phyloP scores from a whole-genome alignment of 371 early-diverging fungal species.

The Apophysomyces variabilis region DNA sequence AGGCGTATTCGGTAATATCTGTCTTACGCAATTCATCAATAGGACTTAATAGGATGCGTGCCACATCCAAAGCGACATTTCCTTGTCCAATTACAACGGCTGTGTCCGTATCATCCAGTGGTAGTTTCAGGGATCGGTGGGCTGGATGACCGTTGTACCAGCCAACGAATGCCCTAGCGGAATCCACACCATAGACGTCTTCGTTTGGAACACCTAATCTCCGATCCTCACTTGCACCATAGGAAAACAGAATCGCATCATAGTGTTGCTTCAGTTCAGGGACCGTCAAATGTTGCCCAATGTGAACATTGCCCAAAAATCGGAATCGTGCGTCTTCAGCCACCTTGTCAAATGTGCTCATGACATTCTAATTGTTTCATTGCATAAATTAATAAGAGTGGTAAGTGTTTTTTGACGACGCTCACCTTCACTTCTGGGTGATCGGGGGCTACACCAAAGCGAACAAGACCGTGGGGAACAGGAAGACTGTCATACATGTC shows the following conservation, averaged over 20 bases:
- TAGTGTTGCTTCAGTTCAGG: slow-evolving; percentile 67
- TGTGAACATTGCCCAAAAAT: slow-evolving; percentile 81
- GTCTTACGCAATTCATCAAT: slow-evolving; percentile 79
- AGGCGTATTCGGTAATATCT: slow-evolving; percentile 84
- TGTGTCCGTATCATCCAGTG: slow-evolving; percentile 71
- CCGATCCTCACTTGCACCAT: slow-evolving; percentile 85
- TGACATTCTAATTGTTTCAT: slow-evolving; percentile 66
- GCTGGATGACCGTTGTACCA: slow-evolving; percentile 96
- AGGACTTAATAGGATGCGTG: slow-evolving; percentile 85
- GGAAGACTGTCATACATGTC: slow-evolving; percentile 92
- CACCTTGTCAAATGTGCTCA: slow-evolving; percentile 84
- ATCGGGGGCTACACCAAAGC: slow-evolving; percentile 98
- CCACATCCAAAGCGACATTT: slow-evolving; percentile 95
- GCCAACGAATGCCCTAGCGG: slow-evolving; percentile 89
- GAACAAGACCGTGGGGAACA: slow-evolving; percentile 91
- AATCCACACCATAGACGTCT: slow-evolving; percentile 64
- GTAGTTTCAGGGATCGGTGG: slow-evolving; percentile 56
- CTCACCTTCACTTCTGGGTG: slow-evolving; percentile 96
- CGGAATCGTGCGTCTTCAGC: slow-evolving; percentile 72
- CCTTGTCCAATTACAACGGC: slow-evolving; percentile 94
- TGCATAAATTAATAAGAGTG: background rate
- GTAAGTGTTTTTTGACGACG: too few relatives aligned
- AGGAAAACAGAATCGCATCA: slow-evolving; percentile 84
- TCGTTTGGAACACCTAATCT: slow-evolving; percentile 76
- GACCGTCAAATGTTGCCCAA: slow-evolving; percentile 58